Percentiles rank a stretch among this genome's conserved stretches.
These are phyloP conservation scores for Monosporascus sp. DNA, from an alignment of 2,329 filamentous ascomycete species.

Conservation along the genomic window DNA sequence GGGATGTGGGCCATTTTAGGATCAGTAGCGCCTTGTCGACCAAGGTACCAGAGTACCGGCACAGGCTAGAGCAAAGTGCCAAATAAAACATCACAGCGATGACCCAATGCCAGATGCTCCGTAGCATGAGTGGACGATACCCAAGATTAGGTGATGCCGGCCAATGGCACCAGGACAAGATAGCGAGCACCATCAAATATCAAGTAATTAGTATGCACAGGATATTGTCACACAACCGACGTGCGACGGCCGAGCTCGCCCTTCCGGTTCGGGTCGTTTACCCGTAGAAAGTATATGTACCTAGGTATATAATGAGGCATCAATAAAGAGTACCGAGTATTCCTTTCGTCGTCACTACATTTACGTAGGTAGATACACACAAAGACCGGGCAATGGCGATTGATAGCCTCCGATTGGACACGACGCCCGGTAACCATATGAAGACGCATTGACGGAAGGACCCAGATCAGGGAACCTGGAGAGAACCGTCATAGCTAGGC, in stretches of 20 bases:
- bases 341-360: too few relatives aligned
- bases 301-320: background rate
- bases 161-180: background rate
- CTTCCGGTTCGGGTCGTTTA: background rate
- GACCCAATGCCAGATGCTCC: background rate
- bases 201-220: background rate
- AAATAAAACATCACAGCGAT: background rate
- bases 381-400: too few relatives aligned
- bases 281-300: background rate
- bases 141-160: background rate
- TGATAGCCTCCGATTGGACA: too few relatives aligned
- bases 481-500: too few relatives aligned
- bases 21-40: background rate
- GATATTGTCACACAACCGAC: background rate
- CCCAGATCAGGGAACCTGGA: too few relatives aligned
- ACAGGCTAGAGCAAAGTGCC: background rate
- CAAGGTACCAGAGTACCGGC: background rate
- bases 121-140: background rate
- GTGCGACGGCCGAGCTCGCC: background rate
- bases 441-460: too few relatives aligned
- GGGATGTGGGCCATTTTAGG: slow-evolving; percentile 5
- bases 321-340: too few relatives aligned
- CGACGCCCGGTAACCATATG: too few relatives aligned
- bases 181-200: background rate
- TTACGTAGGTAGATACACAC: too few relatives aligned